Base-by-base conservation (phyloP, 139 green algal species). In the Diplosphaera chodatii region DNA sequence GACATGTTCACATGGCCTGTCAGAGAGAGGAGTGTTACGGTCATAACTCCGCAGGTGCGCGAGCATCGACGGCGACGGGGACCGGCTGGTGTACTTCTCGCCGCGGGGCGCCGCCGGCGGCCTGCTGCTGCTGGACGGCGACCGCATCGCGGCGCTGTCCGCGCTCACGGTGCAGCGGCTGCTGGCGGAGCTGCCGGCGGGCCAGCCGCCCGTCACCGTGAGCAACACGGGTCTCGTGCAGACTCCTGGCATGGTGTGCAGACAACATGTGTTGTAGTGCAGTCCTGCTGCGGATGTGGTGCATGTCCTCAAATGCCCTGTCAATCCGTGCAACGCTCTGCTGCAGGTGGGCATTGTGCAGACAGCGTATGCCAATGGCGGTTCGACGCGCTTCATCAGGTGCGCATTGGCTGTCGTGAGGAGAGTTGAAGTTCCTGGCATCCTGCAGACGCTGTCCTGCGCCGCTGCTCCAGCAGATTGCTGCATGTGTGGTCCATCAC, bases 291-390 rank as follows among this genome's bases (percentile, higher is more conserved):
- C 37, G 37, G 10, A 48, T 48, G 10, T 48, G 8, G 37, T 8
- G 37, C 8, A 21, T 13, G 37, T 48, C 37, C 37, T 21, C 13
- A 13, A 8, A 13, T 48, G 8, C 37, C 10, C 37, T 48, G 37
- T 13, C 13, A 13, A 48, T 13, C 37, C 37, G 37, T 21, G 4
- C 16, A 21, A 41, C 31, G n/a, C 55, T 18, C 37, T 29, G 16
- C 21, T 80, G 55, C 72, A 85, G 63, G 78, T 97, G 29, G 95
- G 95, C 63, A 87, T 98, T 27, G 91, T 99, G 32, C 96, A 98
- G 82, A 99, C 96, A 16, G 96, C 95, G 2, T 99, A 99, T 71
- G 93, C 95, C 28, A 99, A 99, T 77, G 93, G 93, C 0, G 87
- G 84, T 0, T 92, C 91, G 18, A 96, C 88, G 0, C 40, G 64